Conservation (phyloP, 1,284 basidiomycete genomes). For the Taiwanofungus camphoratus region DNA sequence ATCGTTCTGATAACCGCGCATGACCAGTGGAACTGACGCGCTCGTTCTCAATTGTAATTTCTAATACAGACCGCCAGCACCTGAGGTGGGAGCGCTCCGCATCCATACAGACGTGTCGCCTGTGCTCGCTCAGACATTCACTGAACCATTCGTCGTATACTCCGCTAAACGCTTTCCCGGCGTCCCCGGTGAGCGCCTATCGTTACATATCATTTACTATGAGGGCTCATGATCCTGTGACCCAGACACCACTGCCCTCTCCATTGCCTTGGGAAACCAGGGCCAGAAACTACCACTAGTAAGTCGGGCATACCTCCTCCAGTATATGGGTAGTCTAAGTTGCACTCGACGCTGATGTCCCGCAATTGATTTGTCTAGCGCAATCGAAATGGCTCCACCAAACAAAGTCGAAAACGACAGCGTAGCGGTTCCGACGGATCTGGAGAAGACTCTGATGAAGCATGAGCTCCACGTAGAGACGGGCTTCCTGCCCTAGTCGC, state of each 20-base stretch:
- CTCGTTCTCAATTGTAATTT: constrained; percentile 14
- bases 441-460: constrained; percentile 46
- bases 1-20: constrained; percentile 15
- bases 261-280: constrained; percentile 87
- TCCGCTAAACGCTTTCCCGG: constrained; percentile 92
- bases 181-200: constrained; percentile 64
- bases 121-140: constrained; percentile 79
- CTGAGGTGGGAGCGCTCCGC: constrained; percentile 57
- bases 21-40: constrained; percentile 12
- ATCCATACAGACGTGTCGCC: constrained; percentile 63
- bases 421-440: constrained; percentile 43
- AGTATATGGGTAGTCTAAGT: constrained; percentile 10
- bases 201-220: constrained; percentile 7
- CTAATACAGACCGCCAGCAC: constrained; percentile 56
- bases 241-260: constrained; percentile 80
- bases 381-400: constrained; percentile 60
- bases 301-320: constrained; percentile 24
- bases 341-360: constrained; percentile 9
- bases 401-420: constrained; percentile 41
- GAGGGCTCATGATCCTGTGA: constrained; percentile 10
- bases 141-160: constrained; percentile 85
- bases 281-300: constrained; percentile 87
- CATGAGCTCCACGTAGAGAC: constrained; percentile 12
- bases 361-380: constrained; percentile 36
- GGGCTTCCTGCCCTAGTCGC: too few species aligned